Percentiles rank a stretch among this genome's conserved stretches.
Evolutionary conservation across 2,329 filamentous ascomycete species (phyloP).

Genomic region (Alternaria arborescens): DNA sequence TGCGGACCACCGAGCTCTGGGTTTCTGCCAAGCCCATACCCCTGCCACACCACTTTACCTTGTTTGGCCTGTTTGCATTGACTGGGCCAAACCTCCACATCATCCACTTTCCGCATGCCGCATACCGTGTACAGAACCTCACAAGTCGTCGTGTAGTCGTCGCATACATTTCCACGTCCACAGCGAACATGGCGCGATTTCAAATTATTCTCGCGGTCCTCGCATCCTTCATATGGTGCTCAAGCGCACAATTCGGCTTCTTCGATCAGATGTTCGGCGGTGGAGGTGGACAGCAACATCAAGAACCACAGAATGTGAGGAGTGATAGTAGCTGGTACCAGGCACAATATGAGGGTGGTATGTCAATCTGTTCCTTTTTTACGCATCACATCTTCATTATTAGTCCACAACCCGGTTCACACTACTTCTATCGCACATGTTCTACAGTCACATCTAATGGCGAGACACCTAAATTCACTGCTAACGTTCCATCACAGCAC

Average conservation of each 20-base stretch:
- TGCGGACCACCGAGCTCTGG: constrained; percentile 33
- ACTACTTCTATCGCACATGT: background rate
- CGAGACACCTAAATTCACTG: background rate
- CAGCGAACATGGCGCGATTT: constrained; percentile 40
- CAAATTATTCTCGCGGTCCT: constrained; percentile 44
- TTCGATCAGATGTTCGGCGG: constrained; percentile 96
- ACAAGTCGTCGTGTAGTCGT: background rate
- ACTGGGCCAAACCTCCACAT: constrained; percentile 12
- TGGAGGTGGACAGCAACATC: constrained; percentile 67
- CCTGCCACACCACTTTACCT: background rate
- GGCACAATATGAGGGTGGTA: constrained; percentile 73
- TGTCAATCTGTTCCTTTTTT: constrained; percentile 17
- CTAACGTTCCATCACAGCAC: constrained; percentile 61
- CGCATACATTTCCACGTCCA: background rate
- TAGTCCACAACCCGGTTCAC: background rate
- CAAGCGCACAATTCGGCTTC: constrained; percentile 88
- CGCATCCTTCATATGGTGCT: constrained; percentile 67
- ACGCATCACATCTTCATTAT: background rate
- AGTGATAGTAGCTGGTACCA: constrained; percentile 86
- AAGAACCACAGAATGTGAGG: constrained; percentile 75
- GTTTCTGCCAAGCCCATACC: background rate
- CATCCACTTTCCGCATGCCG: constrained; percentile 26
- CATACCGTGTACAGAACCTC: constrained; percentile 16
- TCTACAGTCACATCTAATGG: background rate
- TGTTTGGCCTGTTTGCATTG: constrained; percentile 20